Percentiles rank a stretch among this genome's conserved stretches.
Conservation (phyloP, 2,329 filamentous ascomycete genomes). For the Colletotrichum cordylinicola region DNA sequence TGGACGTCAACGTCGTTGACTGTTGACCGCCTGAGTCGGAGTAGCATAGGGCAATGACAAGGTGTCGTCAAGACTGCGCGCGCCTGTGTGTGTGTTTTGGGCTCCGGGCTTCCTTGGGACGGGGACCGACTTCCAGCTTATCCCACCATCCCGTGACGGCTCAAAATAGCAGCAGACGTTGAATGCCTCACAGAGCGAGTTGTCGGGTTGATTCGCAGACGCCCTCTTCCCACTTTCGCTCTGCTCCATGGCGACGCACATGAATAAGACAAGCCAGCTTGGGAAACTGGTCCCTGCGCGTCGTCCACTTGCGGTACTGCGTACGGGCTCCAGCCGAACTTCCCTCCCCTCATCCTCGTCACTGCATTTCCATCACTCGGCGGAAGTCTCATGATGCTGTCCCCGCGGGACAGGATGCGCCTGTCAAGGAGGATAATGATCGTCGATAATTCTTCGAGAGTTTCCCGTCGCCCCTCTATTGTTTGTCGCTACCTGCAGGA, state of each 20-base stretch:
- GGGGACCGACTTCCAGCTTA: background rate
- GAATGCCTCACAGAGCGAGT: background rate
- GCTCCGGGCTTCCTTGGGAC: background rate
- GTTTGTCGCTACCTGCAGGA: conserved; percentile 16
- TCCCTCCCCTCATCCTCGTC: conserved; percentile 1
- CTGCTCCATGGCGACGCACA: background rate
- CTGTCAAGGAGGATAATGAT: conserved; percentile 17
- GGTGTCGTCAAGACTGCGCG: background rate
- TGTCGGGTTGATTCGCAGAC: conserved; percentile 3
- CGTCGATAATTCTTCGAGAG: conserved; percentile 15
- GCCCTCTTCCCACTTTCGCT: background rate
- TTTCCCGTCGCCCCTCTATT: conserved; percentile 11
- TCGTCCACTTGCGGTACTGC: background rate
- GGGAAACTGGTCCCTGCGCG: conserved; percentile 1
- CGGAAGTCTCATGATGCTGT: conserved; percentile 17
- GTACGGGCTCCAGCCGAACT: conserved; percentile 2
- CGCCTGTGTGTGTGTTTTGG: background rate
- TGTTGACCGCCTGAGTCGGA: background rate
- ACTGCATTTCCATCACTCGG: background rate
- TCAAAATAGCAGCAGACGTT: conserved; percentile 18
- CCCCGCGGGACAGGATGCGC: conserved; percentile 10
- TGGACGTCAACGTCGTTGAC: background rate
- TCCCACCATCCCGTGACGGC: background rate
- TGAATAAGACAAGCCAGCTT: conserved; percentile 3
- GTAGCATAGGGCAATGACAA: background rate